Percentiles rank a stretch among this genome's conserved stretches.
These are phyloP conservation scores for Sphagnurus paluster DNA, from an alignment of 1,284 basidiomycete species.

Conservation along the genomic window DNA sequence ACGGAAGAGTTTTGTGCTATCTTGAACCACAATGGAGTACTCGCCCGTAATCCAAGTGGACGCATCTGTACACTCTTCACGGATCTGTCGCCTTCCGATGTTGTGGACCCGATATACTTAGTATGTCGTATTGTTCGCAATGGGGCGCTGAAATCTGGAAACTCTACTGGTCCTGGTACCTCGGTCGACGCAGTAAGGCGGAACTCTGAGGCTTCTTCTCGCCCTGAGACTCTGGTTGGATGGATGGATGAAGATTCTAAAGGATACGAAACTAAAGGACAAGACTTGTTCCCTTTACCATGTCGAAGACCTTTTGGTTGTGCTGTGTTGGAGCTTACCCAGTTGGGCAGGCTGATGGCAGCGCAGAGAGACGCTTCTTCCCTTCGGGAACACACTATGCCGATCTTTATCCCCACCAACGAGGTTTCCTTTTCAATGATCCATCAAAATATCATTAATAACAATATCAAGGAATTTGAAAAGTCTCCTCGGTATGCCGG, in stretches of 20 bases:
- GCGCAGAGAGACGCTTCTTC: constrained; percentile 63
- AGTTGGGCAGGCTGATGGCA: constrained; percentile 66
- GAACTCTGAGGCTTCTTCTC: constrained; percentile 49
- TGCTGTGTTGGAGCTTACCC: constrained; percentile 85
- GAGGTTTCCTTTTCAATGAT: constrained; percentile 90
- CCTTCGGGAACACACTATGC: constrained; percentile 81
- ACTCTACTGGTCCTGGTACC: constrained; percentile 50
- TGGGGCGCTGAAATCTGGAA: constrained; percentile 80
- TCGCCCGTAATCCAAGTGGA: constrained; percentile 69
- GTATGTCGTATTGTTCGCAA: constrained; percentile 92
- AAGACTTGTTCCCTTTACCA: constrained; percentile 36
- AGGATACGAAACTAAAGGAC: constrained; percentile 31
- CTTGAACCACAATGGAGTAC: constrained; percentile 89
- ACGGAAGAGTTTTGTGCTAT: constrained; percentile 93
- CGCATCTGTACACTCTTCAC: constrained; percentile 86
- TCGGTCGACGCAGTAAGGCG: constrained; percentile 48
- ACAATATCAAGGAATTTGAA: constrained; percentile 79
- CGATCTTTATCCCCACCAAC: constrained; percentile 83
- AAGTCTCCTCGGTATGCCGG: constrained; percentile 74
- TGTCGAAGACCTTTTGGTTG: constrained; percentile 92
- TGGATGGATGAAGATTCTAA: constrained; percentile 12
- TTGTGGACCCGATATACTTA: constrained; percentile 81
- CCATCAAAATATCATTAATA: constrained; percentile 92
- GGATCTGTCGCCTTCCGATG: constrained; percentile 84
- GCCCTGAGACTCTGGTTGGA: constrained; percentile 29